phyloP scores from a whole-genome alignment of 306 rosid genomes.

The Abrus pulchellus region DNA sequence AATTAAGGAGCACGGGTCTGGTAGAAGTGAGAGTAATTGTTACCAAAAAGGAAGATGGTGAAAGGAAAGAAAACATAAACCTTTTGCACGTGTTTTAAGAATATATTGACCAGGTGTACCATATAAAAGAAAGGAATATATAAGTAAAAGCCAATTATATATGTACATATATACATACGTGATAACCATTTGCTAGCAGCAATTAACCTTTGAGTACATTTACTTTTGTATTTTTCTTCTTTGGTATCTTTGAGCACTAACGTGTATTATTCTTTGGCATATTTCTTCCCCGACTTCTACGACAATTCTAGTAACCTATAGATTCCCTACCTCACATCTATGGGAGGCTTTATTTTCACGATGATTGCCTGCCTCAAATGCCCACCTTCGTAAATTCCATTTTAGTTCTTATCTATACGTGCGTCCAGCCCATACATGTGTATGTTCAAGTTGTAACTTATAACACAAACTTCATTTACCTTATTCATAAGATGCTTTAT shows the following conservation, averaged over 20 bases:
- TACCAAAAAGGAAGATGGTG: background rate
- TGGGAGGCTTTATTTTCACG: conserved; percentile 44
- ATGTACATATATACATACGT: background rate
- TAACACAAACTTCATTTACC: background rate
- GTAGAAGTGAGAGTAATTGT: background rate
- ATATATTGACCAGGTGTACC: too few species aligned
- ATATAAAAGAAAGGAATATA: too few species aligned
- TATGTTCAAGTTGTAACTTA: background rate
- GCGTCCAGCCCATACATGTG: background rate
- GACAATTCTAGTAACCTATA: conserved; percentile 54
- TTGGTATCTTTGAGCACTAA: conserved; percentile 23
- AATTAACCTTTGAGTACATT: background rate
- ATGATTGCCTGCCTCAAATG: conserved; percentile 30
- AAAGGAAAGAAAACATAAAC: background rate
- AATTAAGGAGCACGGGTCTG: background rate
- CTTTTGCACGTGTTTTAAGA: background rate
- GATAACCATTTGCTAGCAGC: background rate
- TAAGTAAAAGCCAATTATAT: background rate
- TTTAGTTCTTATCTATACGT: background rate
- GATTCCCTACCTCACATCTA: conserved; percentile 50
- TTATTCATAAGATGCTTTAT: background rate
- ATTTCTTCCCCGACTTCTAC: conserved; percentile 27
- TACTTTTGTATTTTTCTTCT: conserved; percentile 37
- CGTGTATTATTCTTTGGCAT: conserved; percentile 30
- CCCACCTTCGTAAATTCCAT: conserved; percentile 6